These are phyloP conservation scores for Hirschioporus abietinus DNA, from an alignment of 768 basidiomycete genomes.

Conservation along the genomic window DNA sequence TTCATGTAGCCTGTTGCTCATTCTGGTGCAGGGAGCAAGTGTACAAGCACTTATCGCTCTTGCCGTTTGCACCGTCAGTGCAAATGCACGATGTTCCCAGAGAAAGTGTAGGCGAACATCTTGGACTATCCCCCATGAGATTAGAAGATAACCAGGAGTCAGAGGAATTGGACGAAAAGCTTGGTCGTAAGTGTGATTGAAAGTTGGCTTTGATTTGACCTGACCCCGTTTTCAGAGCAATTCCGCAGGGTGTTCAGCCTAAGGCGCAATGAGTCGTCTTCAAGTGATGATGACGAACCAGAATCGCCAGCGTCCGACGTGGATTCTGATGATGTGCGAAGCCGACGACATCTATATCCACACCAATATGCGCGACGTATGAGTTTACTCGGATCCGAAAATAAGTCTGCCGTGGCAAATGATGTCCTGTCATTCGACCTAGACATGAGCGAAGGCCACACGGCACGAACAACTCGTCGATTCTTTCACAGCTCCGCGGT, in stretches of 20 bases:
- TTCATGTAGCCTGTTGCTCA: constrained; percentile 19
- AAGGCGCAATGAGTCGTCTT: constrained; percentile 12
- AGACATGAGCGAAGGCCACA: constrained; percentile 9
- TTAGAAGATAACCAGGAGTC: constrained; percentile 31
- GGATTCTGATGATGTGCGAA: constrained; percentile 22
- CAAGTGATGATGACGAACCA: constrained; percentile 12
- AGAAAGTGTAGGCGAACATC: constrained; percentile 58
- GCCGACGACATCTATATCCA: constrained; percentile 21
- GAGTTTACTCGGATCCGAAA: constrained; percentile 54
- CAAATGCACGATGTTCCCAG: constrained; percentile 79
- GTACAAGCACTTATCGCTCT: constrained; percentile 49
- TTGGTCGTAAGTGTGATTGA: constrained; percentile 54
- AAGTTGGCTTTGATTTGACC: not conserved
- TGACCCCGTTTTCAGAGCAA: constrained; percentile 41
- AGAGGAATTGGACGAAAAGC: constrained; percentile 61
- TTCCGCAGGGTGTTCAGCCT: constrained; percentile 49
- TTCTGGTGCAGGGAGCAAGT: constrained; percentile 40
- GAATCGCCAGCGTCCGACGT: constrained; percentile 22
- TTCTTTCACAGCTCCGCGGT: constrained; percentile 52
- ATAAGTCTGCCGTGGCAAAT: not conserved
- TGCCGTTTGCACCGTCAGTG: constrained; percentile 78
- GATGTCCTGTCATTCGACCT: constrained; percentile 31
- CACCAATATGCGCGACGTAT: constrained; percentile 47
- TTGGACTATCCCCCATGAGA: constrained; percentile 49
- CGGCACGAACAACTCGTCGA: constrained; percentile 32